Evolutionary conservation across 331 rosid species (phyloP).

Genomic region (Pyracantha coccinea): DNA sequence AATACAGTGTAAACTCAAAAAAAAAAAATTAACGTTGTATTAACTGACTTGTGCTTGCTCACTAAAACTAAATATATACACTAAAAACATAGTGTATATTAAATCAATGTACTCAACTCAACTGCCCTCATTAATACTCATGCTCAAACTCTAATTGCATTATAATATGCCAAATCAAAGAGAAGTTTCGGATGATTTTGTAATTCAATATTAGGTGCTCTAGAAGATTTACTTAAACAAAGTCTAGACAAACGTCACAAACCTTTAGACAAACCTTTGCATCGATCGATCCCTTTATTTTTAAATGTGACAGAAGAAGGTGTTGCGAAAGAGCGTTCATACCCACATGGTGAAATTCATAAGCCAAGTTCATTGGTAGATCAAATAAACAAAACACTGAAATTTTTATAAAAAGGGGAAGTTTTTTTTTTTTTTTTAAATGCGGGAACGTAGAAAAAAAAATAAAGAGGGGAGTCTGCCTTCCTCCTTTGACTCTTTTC

Average conservation of each 20-base stretch:
- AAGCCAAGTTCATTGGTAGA: not conserved
- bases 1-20: too few relatives aligned
- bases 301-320: not conserved
- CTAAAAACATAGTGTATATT: too few relatives aligned
- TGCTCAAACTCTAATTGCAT: not conserved
- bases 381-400: not conserved
- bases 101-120: too few relatives aligned
- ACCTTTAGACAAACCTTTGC: not conserved
- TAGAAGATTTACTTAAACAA: not conserved
- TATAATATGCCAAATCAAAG: not conserved
- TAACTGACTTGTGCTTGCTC: too few relatives aligned
- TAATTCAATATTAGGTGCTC: not conserved
- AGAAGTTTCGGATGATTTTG: not conserved
- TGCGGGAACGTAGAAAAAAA: too few relatives aligned
- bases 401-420: not conserved
- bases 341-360: not conserved
- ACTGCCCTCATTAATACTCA: too few relatives aligned
- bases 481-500: slow-evolving; percentile 30
- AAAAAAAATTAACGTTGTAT: too few relatives aligned
- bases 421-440: not conserved
- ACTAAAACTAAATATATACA: too few relatives aligned
- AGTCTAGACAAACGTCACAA: not conserved
- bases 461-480: slow-evolving; percentile 8
- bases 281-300: not conserved
- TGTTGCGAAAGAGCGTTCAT: not conserved